phyloP scores from a whole-genome alignment of 192 early-diverging fungal genomes.

The Oehlia diaphana region DNA sequence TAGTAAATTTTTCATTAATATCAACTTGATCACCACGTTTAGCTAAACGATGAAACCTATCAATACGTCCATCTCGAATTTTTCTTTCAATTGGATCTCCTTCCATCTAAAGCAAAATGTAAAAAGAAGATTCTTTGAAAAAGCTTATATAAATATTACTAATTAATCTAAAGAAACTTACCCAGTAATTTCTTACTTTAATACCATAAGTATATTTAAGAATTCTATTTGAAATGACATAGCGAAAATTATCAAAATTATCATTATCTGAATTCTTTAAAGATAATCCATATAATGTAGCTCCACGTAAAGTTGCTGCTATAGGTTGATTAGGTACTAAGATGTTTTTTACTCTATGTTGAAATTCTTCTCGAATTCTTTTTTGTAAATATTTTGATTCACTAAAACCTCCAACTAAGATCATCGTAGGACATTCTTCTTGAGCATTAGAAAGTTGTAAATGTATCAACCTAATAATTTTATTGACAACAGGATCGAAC shows the following conservation, averaged over 20 bases:
- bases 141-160: too few species aligned
- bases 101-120: background rate
- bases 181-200: background rate
- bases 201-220: background rate
- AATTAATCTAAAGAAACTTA: background rate
- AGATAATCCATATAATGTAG: background rate
- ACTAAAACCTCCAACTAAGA: slow-evolving; percentile 43
- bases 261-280: background rate
- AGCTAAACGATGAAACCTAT: background rate
- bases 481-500: slow-evolving; percentile 36
- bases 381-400: slow-evolving; percentile 33
- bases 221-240: too few species aligned
- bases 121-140: too few species aligned
- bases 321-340: slow-evolving; percentile 31
- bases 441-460: slow-evolving; percentile 32
- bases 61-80: background rate
- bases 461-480: slow-evolving; percentile 39
- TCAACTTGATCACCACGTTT: background rate
- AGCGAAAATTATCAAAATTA: background rate
- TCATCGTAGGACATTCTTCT: slow-evolving; percentile 32
- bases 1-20: background rate
- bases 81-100: background rate
- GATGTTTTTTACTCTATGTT: slow-evolving; percentile 19
- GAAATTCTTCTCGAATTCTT: slow-evolving; percentile 38
- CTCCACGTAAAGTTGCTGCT: slow-evolving; percentile 21